Evolutionary conservation across 2,329 filamentous ascomycete species (phyloP).

Genomic region (Pestalotiopsis fici): DNA sequence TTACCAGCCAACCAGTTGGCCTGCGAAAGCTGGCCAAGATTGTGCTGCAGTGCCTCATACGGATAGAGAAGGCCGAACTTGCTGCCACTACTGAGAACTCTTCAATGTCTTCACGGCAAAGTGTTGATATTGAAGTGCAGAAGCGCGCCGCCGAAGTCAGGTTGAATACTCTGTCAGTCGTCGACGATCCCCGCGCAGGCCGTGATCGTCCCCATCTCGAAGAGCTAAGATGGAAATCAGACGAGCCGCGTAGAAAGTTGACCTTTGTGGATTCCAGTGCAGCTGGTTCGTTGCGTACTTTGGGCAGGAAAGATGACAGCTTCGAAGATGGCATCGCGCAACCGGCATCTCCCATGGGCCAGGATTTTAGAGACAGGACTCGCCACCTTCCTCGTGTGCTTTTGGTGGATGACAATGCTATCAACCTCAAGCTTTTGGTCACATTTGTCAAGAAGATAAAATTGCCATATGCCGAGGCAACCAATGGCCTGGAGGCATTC

Average conservation of each 20-base stretch:
- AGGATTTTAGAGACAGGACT: background rate
- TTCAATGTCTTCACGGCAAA: background rate
- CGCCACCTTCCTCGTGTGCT: slow-evolving; percentile 60
- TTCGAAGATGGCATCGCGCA: background rate
- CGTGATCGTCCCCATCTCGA: slow-evolving; percentile 17
- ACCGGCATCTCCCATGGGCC: background rate
- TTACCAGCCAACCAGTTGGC: slow-evolving; percentile 22
- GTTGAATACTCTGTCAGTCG: slow-evolving; percentile 13
- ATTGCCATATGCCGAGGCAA: slow-evolving; percentile 92
- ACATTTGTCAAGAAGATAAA: slow-evolving; percentile 95
- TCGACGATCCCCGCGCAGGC: slow-evolving; percentile 12
- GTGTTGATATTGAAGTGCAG: background rate
- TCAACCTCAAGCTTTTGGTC: slow-evolving; percentile 91
- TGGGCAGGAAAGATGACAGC: background rate
- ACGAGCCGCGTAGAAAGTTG: background rate
- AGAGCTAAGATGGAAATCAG: slow-evolving; percentile 19
- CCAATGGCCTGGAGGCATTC: slow-evolving; percentile 91
- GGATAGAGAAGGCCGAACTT: slow-evolving; percentile 10
- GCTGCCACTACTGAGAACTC: background rate
- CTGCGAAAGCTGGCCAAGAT: slow-evolving; percentile 22
- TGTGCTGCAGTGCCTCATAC: slow-evolving; percentile 16
- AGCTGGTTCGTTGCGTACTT: background rate
- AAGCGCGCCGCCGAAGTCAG: background rate
- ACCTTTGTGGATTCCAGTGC: background rate
- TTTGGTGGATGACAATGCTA: slow-evolving; percentile 98